Evolutionary conservation across 2,329 filamentous ascomycete genomes (phyloP).

Genomic region (Sphaerulina vaccinii): DNA sequence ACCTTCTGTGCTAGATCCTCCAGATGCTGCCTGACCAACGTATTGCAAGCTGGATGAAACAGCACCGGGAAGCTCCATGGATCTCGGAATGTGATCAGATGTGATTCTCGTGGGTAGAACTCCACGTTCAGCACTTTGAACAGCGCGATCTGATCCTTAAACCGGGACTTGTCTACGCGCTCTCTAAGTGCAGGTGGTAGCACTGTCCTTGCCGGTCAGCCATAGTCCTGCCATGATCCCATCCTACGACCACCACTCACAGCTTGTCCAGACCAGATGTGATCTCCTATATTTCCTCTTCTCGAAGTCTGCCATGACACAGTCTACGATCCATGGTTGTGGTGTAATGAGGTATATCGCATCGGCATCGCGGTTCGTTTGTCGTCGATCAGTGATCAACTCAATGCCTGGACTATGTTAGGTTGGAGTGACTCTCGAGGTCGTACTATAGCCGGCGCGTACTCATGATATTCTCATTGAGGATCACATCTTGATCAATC

Average conservation of each 20-base stretch:
- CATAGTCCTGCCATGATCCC: neutral
- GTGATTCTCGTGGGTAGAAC: slow-evolving; percentile 86
- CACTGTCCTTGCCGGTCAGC: slow-evolving; percentile 45
- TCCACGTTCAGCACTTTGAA: slow-evolving; percentile 83
- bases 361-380: slow-evolving; percentile 84
- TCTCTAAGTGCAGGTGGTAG: slow-evolving; percentile 69
- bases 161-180: slow-evolving; percentile 70
- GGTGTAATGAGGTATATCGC: slow-evolving; percentile 90
- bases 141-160: slow-evolving; percentile 72
- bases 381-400: slow-evolving; percentile 82
- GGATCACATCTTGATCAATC: slow-evolving; percentile 91
- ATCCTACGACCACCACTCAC: slow-evolving; percentile 43
- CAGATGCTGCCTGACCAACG: slow-evolving; percentile 78
- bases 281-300: slow-evolving; percentile 74
- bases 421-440: slow-evolving; percentile 13
- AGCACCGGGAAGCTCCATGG: slow-evolving; percentile 93
- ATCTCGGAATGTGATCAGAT: slow-evolving; percentile 86
- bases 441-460: slow-evolving; percentile 38
- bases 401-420: slow-evolving; percentile 72
- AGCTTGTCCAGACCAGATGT: slow-evolving; percentile 81
- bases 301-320: slow-evolving; percentile 88
- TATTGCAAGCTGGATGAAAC: slow-evolving; percentile 87
- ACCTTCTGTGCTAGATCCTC: slow-evolving; percentile 86
- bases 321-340: slow-evolving; percentile 84
- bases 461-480: slow-evolving; percentile 96